Percentiles rank a stretch among this genome's conserved stretches.
These are phyloP conservation scores for Pelargonium citronellum DNA, from an alignment of 441 rosid genomes.

Conservation along the genomic window DNA sequence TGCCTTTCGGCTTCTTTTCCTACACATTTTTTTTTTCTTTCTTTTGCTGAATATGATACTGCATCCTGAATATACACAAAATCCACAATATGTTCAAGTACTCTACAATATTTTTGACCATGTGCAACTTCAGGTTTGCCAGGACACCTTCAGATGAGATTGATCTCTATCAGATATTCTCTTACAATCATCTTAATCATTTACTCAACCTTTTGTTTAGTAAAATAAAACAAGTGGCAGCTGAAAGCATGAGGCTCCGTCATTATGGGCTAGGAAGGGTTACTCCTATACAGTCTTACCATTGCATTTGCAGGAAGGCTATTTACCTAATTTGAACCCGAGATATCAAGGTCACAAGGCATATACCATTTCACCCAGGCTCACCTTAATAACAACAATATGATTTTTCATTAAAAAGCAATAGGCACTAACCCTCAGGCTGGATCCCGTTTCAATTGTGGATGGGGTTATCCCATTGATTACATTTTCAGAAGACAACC, in stretches of 20 bases:
- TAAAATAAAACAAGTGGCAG: too few relatives aligned
- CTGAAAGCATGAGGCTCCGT: too few relatives aligned
- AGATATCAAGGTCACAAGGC: too few relatives aligned
- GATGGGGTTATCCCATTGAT: slow-evolving; percentile 58
- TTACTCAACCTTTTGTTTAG: too few relatives aligned
- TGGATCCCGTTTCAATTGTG: slow-evolving; percentile 53
- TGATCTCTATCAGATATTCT: not conserved
- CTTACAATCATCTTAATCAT: not conserved
- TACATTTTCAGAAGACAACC: slow-evolving; percentile 60
- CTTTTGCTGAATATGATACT: not conserved
- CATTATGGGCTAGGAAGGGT: too few relatives aligned
- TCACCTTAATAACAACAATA: not conserved
- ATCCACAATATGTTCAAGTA: too few relatives aligned
- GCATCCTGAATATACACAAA: not conserved
- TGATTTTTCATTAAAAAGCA: not conserved
- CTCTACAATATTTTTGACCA: too few relatives aligned
- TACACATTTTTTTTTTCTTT: too few relatives aligned
- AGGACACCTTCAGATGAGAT: not conserved
- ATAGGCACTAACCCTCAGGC: slow-evolving; percentile 52
- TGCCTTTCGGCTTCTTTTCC: not conserved
- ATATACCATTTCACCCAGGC: not conserved
- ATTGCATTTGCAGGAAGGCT: too few relatives aligned
- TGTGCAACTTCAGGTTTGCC: too few relatives aligned
- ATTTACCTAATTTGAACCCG: too few relatives aligned
- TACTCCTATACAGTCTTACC: too few relatives aligned